Conservation (phyloP, 1,284 basidiomycete genomes). For the Salmacisia buchloeana region DNA sequence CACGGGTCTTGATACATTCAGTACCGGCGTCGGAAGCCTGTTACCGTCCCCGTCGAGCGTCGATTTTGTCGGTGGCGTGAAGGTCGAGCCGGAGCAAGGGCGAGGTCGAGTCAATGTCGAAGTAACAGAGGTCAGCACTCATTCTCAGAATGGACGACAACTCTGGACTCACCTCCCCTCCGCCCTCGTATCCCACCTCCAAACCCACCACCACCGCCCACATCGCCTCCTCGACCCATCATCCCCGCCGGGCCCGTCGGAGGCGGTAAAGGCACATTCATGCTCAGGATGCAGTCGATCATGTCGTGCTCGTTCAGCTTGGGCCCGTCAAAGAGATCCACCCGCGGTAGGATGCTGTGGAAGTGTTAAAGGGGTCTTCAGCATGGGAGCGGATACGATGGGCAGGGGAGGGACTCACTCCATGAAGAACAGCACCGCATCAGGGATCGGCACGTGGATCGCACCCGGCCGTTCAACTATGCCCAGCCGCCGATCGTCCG, state of each 20-base stretch:
- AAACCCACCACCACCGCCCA: too few relatives aligned
- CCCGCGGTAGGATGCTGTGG: conserved; percentile 22
- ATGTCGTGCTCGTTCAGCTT: conserved; percentile 31
- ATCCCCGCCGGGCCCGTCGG: background rate
- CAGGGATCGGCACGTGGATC: conserved; percentile 24
- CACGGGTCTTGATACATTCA: too few relatives aligned
- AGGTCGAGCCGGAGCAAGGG: too few relatives aligned
- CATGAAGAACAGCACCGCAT: conserved; percentile 32
- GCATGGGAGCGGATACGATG: background rate
- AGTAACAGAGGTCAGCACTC: too few relatives aligned
- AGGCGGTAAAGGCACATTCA: conserved; percentile 23
- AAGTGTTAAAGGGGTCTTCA: background rate
- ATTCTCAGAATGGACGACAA: too few relatives aligned
- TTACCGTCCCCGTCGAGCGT: too few relatives aligned
- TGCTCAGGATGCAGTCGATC: conserved; percentile 27
- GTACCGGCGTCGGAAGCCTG: too few relatives aligned
- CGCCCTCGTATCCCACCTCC: background rate
- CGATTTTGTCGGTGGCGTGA: too few relatives aligned
- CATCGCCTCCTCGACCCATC: background rate
- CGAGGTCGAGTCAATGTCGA: too few relatives aligned
- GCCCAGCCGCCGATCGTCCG: conserved; percentile 12
- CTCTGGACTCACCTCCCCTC: background rate
- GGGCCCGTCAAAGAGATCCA: conserved; percentile 31
- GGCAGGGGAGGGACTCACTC: conserved; percentile 6
- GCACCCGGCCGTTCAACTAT: background rate